A percentile compares a stretch with the other conserved stretches of the same genome.
These are phyloP conservation scores for Microglena sp. DNA, from an alignment of 139 green algal genomes.

Conservation along the genomic window DNA sequence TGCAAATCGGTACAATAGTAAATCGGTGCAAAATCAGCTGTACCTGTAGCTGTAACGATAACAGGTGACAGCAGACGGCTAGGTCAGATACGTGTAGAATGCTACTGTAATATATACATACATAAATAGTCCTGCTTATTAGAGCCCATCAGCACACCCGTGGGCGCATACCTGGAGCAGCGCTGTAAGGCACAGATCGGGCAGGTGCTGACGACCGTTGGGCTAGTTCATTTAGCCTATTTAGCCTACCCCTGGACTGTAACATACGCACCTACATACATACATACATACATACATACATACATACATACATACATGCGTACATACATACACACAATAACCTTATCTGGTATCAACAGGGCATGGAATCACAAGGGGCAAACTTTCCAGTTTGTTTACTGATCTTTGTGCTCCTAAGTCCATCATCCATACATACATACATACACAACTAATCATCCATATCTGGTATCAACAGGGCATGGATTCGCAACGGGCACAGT, in stretches of 20 bases:
- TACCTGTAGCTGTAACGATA: too few species aligned
- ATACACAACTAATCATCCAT: not conserved
- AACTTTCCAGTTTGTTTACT: too few species aligned
- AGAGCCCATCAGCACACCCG: constrained; percentile 55
- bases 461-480: not conserved
- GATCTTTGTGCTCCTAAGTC: not conserved
- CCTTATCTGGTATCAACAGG: not conserved
- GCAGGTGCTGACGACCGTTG: constrained; percentile 51
- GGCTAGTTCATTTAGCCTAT: constrained; percentile 18
- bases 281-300: not conserved
- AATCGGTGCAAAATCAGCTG: too few species aligned
- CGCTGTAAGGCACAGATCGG: constrained; percentile 58
- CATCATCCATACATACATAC: not conserved
- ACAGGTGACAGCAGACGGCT: too few species aligned
- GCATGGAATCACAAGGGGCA: too few species aligned
- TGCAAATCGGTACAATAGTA: too few species aligned
- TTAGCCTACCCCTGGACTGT: not conserved
- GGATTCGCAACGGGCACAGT: not conserved
- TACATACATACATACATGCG: not conserved
- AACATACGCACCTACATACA: not conserved
- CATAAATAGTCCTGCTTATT: too few species aligned
- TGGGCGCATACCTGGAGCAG: constrained; percentile 15
- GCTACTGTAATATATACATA: too few species aligned
- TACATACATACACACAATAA: not conserved
- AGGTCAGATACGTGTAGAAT: too few species aligned